A percentile compares a stretch with the other conserved stretches of the same genome.
Conservation (phyloP, 2,329 filamentous ascomycete species). For the Aureobasidium musti region DNA sequence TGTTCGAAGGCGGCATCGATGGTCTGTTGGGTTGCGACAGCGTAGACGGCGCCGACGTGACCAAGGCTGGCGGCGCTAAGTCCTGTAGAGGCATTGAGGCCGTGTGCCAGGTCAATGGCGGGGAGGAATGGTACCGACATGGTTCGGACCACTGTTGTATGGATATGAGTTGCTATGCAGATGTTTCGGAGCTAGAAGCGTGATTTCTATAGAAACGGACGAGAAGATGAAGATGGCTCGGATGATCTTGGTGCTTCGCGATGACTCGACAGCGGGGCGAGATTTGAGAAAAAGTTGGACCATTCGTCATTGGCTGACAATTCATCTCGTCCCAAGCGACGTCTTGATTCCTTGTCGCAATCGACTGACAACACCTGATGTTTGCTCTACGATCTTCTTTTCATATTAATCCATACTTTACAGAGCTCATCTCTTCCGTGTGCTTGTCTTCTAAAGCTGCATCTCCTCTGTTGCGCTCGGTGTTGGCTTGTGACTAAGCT, state of each 20-base stretch:
- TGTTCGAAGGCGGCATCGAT: constrained; percentile 54
- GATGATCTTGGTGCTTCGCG: not conserved
- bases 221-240: not conserved
- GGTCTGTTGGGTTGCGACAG: constrained; percentile 50
- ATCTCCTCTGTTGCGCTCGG: not conserved
- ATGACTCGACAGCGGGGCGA: constrained; percentile 22
- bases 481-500: constrained; percentile 9
- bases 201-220: constrained; percentile 1
- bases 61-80: constrained; percentile 56
- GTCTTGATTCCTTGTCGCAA: not conserved
- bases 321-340: not conserved
- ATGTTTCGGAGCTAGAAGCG: not conserved
- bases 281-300: constrained; percentile 16
- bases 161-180: constrained; percentile 13
- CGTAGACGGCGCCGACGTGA: constrained; percentile 61
- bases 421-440: not conserved
- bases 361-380: constrained; percentile 20
- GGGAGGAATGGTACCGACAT: constrained; percentile 53
- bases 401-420: not conserved
- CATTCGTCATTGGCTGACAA: constrained; percentile 26
- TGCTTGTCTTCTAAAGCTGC: not conserved
- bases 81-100: constrained; percentile 51
- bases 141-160: constrained; percentile 27
- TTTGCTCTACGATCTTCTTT: not conserved
- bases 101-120: constrained; percentile 51